Base-by-base conservation (phyloP, 371 early-diverging fungal genomes). In the Saksenaea oblongispora region DNA sequence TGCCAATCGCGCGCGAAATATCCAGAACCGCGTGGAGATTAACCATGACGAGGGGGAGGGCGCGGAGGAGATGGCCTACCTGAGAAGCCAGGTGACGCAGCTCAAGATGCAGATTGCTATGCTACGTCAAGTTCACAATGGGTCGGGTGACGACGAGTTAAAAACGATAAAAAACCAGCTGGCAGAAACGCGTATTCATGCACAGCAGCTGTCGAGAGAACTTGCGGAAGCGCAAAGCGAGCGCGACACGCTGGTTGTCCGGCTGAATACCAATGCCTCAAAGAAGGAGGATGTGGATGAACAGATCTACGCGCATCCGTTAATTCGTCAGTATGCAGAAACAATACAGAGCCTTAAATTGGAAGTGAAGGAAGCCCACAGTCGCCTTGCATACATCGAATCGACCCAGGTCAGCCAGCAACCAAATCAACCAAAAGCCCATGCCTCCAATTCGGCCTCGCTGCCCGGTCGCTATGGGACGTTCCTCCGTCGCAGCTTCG, bases 1-100 rank as follows among this genome's bases (percentile, higher is more conserved):
- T 71, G 95, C 95, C 7, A 88, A 89, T 62, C 83, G 92, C 0
- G 90, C 90, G 5, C 74, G 91, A 24, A 88, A 91, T 56, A 93
- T 93, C 66, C 87, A 88, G 66, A 92, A 93, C 71, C 73, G 82
- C 31, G 89, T 84, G 14, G 37, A 36, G 17, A 44, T 64, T 27
- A 71, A 61, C 41, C 61, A 34, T 2, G 56, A 59, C 26, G 36
- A 67, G 11, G 44, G 53, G 22, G 59, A 31, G 2, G 34, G 54
- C 11, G 56, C 63, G 18, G 72, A 69, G 5, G 89, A 88, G 66
- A 64, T 85, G 18, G 77, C 83, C 55, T 75, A 78, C 28, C 74
- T 91, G 44, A 82, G 86, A 13, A 71, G 77, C 5, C 82, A 88
- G 74, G 76, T 90, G 39, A 73, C 78, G 37, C 76, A 75, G 37